These are phyloP conservation scores for Fusarium newnesense DNA, from an alignment of 2,329 filamentous ascomycete species.

Conservation along the genomic window DNA sequence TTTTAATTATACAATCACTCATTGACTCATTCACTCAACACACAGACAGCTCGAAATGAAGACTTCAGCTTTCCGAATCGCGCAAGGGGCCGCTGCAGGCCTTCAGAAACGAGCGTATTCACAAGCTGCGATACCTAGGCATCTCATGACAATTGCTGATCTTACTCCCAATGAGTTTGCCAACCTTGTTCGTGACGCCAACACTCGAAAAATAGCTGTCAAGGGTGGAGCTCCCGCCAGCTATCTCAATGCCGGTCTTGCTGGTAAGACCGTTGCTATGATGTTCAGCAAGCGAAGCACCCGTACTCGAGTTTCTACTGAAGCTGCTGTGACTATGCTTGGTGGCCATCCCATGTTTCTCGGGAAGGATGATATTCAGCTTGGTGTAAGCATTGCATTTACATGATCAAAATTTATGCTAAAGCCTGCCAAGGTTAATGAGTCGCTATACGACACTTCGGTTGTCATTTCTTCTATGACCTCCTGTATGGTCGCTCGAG, in stretches of 20 bases:
- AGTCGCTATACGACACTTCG: slow-evolving; percentile 92
- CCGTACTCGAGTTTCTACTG: slow-evolving; percentile 91
- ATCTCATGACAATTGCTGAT: slow-evolving; percentile 92
- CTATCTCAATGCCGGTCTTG: slow-evolving; percentile 69
- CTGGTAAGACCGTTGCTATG: slow-evolving; percentile 87
- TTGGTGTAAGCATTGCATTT: slow-evolving; percentile 70
- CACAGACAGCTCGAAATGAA: slow-evolving; percentile 46
- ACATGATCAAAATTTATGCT: not conserved
- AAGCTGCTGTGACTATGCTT: slow-evolving; percentile 87
- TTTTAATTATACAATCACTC: not conserved
- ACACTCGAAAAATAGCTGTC: slow-evolving; percentile 78
- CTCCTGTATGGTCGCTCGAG: slow-evolving; percentile 82
- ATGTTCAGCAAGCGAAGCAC: slow-evolving; percentile 98
- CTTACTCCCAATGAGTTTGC: slow-evolving; percentile 83
- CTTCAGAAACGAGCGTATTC: slow-evolving; percentile 58
- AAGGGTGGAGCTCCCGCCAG: slow-evolving; percentile 70
- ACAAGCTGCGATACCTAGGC: slow-evolving; percentile 67
- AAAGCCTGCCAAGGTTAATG: slow-evolving; percentile 73
- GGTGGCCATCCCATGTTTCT: slow-evolving; percentile 97
- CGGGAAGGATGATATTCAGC: slow-evolving; percentile 93
- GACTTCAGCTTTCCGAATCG: slow-evolving; percentile 47
- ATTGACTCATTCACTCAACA: not conserved
- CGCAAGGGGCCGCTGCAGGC: slow-evolving; percentile 49
- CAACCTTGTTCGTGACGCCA: slow-evolving; percentile 84
- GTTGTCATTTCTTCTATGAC: slow-evolving; percentile 95